A percentile compares a stretch with the other conserved stretches of the same genome.
These are phyloP conservation scores for Agaricus blazei DNA, from an alignment of 768 basidiomycete species.

Conservation along the genomic window DNA sequence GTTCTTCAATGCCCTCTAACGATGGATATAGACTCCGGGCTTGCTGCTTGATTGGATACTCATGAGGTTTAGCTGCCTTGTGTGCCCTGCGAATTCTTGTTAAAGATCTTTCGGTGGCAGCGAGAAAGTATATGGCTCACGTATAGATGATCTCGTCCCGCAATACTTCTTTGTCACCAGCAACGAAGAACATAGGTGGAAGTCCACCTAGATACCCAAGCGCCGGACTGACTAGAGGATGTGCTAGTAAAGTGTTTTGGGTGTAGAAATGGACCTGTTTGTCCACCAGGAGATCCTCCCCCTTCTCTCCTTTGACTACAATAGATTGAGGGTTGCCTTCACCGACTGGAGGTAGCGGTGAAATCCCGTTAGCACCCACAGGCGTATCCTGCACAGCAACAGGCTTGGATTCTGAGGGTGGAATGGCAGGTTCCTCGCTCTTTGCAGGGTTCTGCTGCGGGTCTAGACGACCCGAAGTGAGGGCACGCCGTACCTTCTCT, in stretches of 20 bases:
- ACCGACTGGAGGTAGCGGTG: slow-evolving; percentile 34
- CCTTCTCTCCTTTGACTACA: slow-evolving; percentile 36
- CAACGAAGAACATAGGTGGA: slow-evolving; percentile 80
- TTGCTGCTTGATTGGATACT: slow-evolving; percentile 47
- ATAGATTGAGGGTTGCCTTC: slow-evolving; percentile 39
- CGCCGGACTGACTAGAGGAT: slow-evolving; percentile 82
- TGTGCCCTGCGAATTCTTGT: slow-evolving; percentile 58
- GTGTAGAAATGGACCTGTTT: slow-evolving; percentile 86
- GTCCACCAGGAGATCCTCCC: slow-evolving; percentile 48
- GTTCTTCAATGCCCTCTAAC: slow-evolving; percentile 48
- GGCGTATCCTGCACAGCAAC: slow-evolving; percentile 17
- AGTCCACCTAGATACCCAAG: slow-evolving; percentile 85
- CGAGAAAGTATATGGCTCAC: slow-evolving; percentile 37
- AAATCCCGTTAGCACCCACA: slow-evolving; percentile 45
- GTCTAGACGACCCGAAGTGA: slow-evolving; percentile 28
- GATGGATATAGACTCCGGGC: slow-evolving; percentile 50
- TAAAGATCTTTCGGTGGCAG: slow-evolving; percentile 2
- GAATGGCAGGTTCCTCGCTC: background rate
- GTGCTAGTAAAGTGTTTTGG: slow-evolving; percentile 67
- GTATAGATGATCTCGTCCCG: slow-evolving; percentile 88
- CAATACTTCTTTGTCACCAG: slow-evolving; percentile 86
- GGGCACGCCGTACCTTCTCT: slow-evolving; percentile 52
- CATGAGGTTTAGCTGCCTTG: slow-evolving; percentile 81
- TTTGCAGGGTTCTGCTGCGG: slow-evolving; percentile 13
- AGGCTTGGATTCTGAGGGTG: background rate